These are phyloP conservation scores for Alternaria atra DNA, from an alignment of 2,329 filamentous ascomycete species.

Conservation along the genomic window DNA sequence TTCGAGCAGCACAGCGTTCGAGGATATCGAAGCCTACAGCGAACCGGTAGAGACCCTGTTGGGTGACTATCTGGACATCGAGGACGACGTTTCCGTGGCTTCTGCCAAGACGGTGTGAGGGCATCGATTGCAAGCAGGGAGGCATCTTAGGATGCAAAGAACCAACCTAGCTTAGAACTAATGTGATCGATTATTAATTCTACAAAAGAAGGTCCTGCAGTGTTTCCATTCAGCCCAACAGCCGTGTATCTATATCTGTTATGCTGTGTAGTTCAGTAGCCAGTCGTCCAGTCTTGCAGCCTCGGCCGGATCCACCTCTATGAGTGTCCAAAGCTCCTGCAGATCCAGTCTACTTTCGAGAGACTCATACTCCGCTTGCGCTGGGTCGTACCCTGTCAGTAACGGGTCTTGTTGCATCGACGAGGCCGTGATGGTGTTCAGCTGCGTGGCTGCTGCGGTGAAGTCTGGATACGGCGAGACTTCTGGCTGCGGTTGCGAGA, in stretches of 20 bases:
- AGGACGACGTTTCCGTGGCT: background rate
- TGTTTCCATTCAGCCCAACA: background rate
- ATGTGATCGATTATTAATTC: background rate
- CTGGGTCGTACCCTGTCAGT: background rate
- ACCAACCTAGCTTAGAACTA: background rate
- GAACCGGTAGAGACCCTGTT: background rate
- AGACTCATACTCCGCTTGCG: background rate
- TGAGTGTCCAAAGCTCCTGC: slow-evolving; percentile 3
- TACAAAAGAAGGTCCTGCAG: background rate
- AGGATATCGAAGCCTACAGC: slow-evolving; percentile 13
- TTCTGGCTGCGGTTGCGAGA: background rate
- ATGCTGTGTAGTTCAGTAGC: background rate
- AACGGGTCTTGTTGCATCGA: background rate
- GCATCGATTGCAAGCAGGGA: background rate
- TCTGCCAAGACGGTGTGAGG: background rate
- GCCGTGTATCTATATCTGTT: background rate
- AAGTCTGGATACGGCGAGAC: background rate
- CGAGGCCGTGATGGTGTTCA: background rate
- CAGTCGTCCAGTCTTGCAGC: background rate
- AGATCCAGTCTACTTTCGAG: background rate
- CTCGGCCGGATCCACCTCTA: background rate
- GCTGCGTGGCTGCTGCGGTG: background rate
- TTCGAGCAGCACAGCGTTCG: slow-evolving; percentile 7
- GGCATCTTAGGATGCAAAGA: background rate
- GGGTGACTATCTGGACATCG: background rate